Conservation (phyloP, 2,329 filamentous ascomycete species). For the Neopestalotiopsis sp. region DNA sequence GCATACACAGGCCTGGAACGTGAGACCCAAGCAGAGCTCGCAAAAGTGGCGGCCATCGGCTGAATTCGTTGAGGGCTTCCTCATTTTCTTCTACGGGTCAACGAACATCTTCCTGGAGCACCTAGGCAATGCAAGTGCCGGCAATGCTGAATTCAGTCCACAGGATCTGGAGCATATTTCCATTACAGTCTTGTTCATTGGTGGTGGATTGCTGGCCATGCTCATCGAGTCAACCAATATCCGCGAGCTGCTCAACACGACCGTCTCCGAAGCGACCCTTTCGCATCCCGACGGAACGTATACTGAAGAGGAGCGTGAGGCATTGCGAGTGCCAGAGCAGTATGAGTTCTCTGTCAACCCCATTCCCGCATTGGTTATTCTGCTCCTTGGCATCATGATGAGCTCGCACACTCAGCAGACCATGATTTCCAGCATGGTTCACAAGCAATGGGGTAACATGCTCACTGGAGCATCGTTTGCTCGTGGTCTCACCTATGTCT, state of each 20-base stretch:
- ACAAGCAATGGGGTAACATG: constrained; percentile 91
- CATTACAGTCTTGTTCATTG: constrained; percentile 92
- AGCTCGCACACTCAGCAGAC: constrained; percentile 84
- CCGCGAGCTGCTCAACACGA: constrained; percentile 69
- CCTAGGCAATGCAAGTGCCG: constrained; percentile 64
- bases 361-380: constrained; percentile 83
- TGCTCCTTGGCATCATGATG: constrained; percentile 94
- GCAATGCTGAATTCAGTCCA: constrained; percentile 71
- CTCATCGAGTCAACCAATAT: constrained; percentile 78
- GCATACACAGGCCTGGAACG: constrained; percentile 76
- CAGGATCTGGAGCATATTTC: constrained; percentile 90
- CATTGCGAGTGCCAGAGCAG: constrained; percentile 64
- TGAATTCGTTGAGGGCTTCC: constrained; percentile 87
- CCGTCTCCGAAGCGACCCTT: constrained; percentile 44
- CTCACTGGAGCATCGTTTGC: constrained; percentile 82
- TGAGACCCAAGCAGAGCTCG: constrained; percentile 66
- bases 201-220: constrained; percentile 79
- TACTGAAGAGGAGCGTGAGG: constrained; percentile 51
- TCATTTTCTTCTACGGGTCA: constrained; percentile 88
- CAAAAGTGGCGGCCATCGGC: constrained; percentile 76
- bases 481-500: constrained; percentile 78
- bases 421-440: constrained; percentile 89
- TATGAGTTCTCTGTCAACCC: constrained; percentile 85
- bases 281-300: constrained; percentile 38
- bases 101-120: constrained; percentile 95